Base-by-base conservation (phyloP, 495 filamentous ascomycete species). In the Aspergillus mulundensis region DNA sequence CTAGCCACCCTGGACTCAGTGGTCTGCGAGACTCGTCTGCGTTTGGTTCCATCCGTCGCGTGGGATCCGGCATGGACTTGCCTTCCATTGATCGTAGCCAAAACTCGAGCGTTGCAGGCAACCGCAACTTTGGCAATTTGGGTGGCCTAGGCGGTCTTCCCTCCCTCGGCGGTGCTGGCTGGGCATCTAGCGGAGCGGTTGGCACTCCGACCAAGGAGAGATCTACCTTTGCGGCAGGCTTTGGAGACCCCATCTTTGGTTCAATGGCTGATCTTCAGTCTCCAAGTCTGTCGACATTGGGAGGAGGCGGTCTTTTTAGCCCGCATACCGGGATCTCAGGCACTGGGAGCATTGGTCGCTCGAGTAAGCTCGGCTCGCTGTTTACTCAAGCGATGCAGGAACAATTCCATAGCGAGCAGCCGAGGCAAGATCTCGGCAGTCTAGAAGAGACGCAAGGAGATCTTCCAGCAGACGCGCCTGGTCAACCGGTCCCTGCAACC, bases 341-440 rank as follows among this genome's bases (percentile, higher is more conserved):
- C 8, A 73, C 73, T 39, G 76, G 77, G 28, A 80, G 82, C 30
- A 75, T 85, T 38, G 84, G 86, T 28, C 83, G 93, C 50, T 84
- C 84, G 0, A 93, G 89, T 70, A 95, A 90, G 68, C 73, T 97
- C 50, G 88, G 87, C 0, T 91, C 90, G 2, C 78, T 98, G 38
- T 96, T 98, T 65, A 91, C 93, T 14, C 65, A 79, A 8, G 84
- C 87, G 2, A 92, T 95, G 87, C 89, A 94, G 67, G 90, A 91
- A n/a, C 89, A 92, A 64, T 87, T 90, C 79, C 87, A 79, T 20
- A 58, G 64, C 48, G 83, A 85, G 2, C 68, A 74, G 41, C 63
- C 61, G 28, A 70, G 77, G 16, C 69, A 83, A 28, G 78, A 76
- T 1, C 79, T 86, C 39, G 79, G 84, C 6, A 80, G 59, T 25